Evolutionary conservation across 1,139 yeast genomes (phyloP).

Genomic region (Hemisphaericaspora xylofermentans): DNA sequence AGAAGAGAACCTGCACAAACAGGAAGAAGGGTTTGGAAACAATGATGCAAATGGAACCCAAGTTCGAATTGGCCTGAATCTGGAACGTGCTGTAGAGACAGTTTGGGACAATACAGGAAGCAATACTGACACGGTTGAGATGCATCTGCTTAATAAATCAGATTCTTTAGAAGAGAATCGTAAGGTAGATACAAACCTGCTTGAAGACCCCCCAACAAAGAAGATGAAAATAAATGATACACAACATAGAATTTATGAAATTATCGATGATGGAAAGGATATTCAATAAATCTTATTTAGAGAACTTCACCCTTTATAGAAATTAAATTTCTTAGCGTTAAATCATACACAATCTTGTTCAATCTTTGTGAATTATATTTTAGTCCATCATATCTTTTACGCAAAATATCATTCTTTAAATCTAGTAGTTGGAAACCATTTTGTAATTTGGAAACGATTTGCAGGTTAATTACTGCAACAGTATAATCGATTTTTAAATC

Average conservation of each 20-base stretch:
- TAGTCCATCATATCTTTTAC: slow-evolving; percentile 32
- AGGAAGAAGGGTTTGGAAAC: too few species aligned
- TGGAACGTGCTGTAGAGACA: too few species aligned
- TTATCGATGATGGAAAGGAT: not conserved
- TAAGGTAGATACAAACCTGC: not conserved
- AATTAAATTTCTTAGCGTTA: slow-evolving; percentile 21
- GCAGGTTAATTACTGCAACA: slow-evolving; percentile 24
- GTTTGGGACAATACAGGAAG: too few species aligned
- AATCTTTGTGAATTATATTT: slow-evolving; percentile 31
- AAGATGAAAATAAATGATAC: not conserved
- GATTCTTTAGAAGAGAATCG: not conserved
- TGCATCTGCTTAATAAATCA: not conserved
- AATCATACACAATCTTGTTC: slow-evolving; percentile 30
- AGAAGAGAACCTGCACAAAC: not conserved
- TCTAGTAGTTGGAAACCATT: slow-evolving; percentile 31
- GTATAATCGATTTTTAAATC: slow-evolving; percentile 19
- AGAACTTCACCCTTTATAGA: slow-evolving; percentile 15
- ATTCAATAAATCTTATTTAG: slow-evolving; percentile 1
- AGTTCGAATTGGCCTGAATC: too few species aligned
- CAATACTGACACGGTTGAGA: too few species aligned
- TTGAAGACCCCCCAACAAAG: not conserved
- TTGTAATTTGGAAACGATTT: slow-evolving; percentile 26
- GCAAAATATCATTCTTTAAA: slow-evolving; percentile 29
- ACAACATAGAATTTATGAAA: not conserved
- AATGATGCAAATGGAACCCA: too few species aligned